Evolutionary conservation across 805 yeast genomes (phyloP).

Genomic region (Metschnikowia sp.): DNA sequence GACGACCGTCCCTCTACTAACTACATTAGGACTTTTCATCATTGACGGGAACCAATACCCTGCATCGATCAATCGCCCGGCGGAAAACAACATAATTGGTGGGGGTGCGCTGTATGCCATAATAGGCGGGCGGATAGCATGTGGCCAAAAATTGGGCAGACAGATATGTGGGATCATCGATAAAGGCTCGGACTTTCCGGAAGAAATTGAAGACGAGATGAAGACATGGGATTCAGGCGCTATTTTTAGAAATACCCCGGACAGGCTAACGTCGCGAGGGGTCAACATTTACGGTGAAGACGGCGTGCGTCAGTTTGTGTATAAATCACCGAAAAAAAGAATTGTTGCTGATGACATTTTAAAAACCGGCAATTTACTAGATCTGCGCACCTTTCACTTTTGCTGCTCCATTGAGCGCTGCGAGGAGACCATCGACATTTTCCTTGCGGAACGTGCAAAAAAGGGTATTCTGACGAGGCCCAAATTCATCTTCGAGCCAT

Average conservation of each 20-base stretch:
- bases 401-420: constrained; percentile 71
- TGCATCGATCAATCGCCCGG: constrained; percentile 26
- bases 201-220: constrained; percentile 40
- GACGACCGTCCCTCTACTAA: constrained; percentile 30
- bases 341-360: constrained; percentile 55
- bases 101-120: constrained; percentile 89
- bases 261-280: constrained; percentile 73
- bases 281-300: constrained; percentile 68
- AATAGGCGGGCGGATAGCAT: constrained; percentile 64
- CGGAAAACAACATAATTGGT: constrained; percentile 60
- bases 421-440: constrained; percentile 40
- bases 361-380: constrained; percentile 31
- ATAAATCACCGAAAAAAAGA: constrained; percentile 57
- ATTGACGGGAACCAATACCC: constrained; percentile 78
- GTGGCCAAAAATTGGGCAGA: constrained; percentile 32
- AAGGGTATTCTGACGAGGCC: constrained; percentile 22
- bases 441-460: constrained; percentile 10
- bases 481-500: constrained; percentile 78
- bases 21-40: constrained; percentile 85
- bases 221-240: constrained; percentile 61
- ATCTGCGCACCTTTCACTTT: constrained; percentile 55
- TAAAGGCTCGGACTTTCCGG: constrained; percentile 75
- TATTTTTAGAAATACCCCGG: constrained; percentile 47
- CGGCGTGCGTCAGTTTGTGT: constrained; percentile 56
- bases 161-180: constrained; percentile 71